Evolutionary conservation across 2,329 filamentous ascomycete genomes (phyloP).

Genomic region (Phialemonium atrogriseum): DNA sequence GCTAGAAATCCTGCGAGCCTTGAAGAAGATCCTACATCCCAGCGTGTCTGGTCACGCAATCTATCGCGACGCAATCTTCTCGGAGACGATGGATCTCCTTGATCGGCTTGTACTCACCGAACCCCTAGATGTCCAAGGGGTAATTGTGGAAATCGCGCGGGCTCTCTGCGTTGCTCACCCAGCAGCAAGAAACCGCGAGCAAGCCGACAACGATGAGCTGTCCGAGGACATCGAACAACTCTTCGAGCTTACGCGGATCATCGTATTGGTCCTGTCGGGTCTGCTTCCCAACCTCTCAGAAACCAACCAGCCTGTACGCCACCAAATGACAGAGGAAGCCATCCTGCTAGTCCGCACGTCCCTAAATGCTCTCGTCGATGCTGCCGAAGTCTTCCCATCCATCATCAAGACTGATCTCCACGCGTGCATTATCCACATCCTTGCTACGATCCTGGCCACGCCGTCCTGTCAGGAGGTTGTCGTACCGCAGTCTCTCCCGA

Average conservation of each 20-base stretch:
- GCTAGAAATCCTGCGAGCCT: slow-evolving; percentile 72
- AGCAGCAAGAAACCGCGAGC: slow-evolving; percentile 64
- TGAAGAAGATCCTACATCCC: slow-evolving; percentile 92
- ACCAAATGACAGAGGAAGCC: slow-evolving; percentile 81
- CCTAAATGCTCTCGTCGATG: slow-evolving; percentile 83
- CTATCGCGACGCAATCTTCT: slow-evolving; percentile 91
- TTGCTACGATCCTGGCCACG: slow-evolving; percentile 84
- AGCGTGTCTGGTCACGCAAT: slow-evolving; percentile 94
- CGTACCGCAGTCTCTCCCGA: slow-evolving; percentile 81
- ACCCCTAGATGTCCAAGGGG: slow-evolving; percentile 75
- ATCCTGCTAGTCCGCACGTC: slow-evolving; percentile 71
- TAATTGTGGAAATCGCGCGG: slow-evolving; percentile 89
- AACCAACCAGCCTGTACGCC: slow-evolving; percentile 54
- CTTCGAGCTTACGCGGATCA: slow-evolving; percentile 93
- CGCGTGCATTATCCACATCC: slow-evolving; percentile 94
- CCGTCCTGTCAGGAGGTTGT: slow-evolving; percentile 80
- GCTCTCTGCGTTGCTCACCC: slow-evolving; percentile 87
- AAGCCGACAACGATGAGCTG: slow-evolving; percentile 65
- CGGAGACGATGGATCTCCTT: slow-evolving; percentile 92
- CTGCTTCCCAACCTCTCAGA: slow-evolving; percentile 76
- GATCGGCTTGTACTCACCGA: slow-evolving; percentile 90
- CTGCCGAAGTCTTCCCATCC: slow-evolving; percentile 88
- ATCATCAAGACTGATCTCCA: slow-evolving; percentile 96
- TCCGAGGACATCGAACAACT: slow-evolving; percentile 97
- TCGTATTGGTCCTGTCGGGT: slow-evolving; percentile 84